A percentile compares a stretch with the other conserved stretches of the same genome.
Evolutionary conservation across 345 rosid species (phyloP).

Genomic region (Mercurialis annua): DNA sequence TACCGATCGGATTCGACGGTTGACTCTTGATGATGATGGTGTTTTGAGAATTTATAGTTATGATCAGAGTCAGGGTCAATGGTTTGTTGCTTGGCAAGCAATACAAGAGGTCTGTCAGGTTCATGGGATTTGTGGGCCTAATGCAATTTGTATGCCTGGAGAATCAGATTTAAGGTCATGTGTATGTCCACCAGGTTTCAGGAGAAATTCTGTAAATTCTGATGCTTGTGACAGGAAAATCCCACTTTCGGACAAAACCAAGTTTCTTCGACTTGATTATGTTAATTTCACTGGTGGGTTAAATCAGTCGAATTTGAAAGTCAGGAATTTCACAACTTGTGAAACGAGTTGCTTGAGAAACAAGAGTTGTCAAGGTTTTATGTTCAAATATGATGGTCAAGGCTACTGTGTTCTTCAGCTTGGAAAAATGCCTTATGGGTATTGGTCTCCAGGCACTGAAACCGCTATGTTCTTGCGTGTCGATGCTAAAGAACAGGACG

Average conservation of each 20-base stretch:
- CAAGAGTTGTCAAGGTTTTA: constrained; percentile 43
- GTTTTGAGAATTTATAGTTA: constrained; percentile 44
- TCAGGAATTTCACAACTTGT: constrained; percentile 34
- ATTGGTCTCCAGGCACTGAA: constrained; percentile 59
- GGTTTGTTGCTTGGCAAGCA: constrained; percentile 54
- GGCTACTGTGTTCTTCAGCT: constrained; percentile 51
- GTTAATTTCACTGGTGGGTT: constrained; percentile 52
- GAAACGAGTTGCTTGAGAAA: constrained; percentile 30
- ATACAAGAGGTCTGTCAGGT: constrained; percentile 43
- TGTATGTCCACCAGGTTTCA: constrained; percentile 57
- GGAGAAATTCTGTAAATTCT: background rate
- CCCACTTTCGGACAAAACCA: constrained; percentile 20
- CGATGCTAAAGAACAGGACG: constrained; percentile 31
- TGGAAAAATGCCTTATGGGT: constrained; percentile 37
- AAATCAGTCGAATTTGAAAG: constrained; percentile 19
- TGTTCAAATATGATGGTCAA: constrained; percentile 50
- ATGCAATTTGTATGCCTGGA: constrained; percentile 48
- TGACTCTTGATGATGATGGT: constrained; percentile 51
- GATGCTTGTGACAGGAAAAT: constrained; percentile 38
- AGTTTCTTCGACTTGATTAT: constrained; percentile 57
- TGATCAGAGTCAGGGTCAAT: background rate
- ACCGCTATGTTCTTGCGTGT: constrained; percentile 45
- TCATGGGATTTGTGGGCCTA: constrained; percentile 48
- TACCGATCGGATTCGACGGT: constrained; percentile 26
- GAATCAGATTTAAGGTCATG: constrained; percentile 34